Evolutionary conservation across 1,139 yeast genomes (phyloP), one percentile per base, ranked within the genome.

Genomic region (Yamadazyma membranifaciens): DNA sequence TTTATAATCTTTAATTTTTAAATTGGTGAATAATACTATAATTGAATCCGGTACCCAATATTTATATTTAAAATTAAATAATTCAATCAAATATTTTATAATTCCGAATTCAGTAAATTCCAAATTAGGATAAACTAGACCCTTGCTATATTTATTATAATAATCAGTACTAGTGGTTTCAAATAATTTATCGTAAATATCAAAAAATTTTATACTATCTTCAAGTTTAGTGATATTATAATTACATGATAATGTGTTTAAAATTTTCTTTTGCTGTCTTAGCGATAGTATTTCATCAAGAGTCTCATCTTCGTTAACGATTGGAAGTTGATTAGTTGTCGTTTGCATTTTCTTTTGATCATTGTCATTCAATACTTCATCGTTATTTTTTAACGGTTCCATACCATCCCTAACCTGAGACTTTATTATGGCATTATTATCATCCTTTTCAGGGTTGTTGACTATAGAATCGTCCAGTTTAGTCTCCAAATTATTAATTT

Each of bases 51-150:
- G 31, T 2, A 46, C 24, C 42, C 42, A 41, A 7, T 38, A 31
- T 24, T 37, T 16, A 33, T 40, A 45, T 27, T 48, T 46, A 10
- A 40, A 33, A 15, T 46, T 45, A 40, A 44, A 48, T 3, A 48
- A 12, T 6, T 36, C 22, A 9, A 36, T 30, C 11, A 36, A 20
- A 16, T 36, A 36, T 10, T 36, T 20, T 11, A 10, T 20, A 2
- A 36, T 15, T n/a, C 33, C 26, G 6, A 12, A n/a, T 9, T 17
- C 32, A 12, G 6, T 20, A 9, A 11, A 16, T 11, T 35, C 25
- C 9, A 35, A 22, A 11, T n/a, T 6, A 9, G 33, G 31, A 7
- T 16, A 12, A 4, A 5, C 14, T 9, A 34, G 16, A 5, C 22
- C 37, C 17, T 12, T 26, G n/a, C 11, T n/a, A 7, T 9, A 9